Conservation (phyloP, 306 rosid species). For the Glycine latifolia region DNA sequence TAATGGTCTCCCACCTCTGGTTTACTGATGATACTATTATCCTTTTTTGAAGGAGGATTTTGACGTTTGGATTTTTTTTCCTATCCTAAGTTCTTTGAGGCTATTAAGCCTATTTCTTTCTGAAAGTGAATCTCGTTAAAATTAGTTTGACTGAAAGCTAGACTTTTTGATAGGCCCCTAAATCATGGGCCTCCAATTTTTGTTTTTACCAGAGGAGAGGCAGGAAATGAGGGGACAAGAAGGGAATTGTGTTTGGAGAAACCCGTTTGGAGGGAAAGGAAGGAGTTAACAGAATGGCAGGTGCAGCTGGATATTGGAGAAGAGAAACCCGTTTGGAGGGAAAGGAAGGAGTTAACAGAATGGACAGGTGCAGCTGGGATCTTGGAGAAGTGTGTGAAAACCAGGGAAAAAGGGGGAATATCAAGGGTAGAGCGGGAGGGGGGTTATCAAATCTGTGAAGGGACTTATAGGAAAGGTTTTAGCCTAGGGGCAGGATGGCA, state of each 20-base stretch:
- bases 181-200: not conserved
- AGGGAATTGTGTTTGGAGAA: not conserved
- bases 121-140: constrained; percentile 11
- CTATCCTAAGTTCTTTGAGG: constrained; percentile 7
- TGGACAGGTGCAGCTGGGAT: not conserved
- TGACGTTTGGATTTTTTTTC: not conserved
- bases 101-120: not conserved
- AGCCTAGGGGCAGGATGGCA: not conserved
- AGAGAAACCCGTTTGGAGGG: not conserved
- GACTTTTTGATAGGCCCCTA: not conserved
- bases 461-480: not conserved
- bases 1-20: not conserved
- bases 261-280: not conserved
- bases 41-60: constrained; percentile 10
- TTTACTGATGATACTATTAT: not conserved
- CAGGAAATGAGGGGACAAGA: too few relatives aligned
- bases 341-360: not conserved
- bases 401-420: not conserved
- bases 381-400: not conserved
- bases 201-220: not conserved
- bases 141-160: constrained; percentile 20
- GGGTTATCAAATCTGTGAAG: not conserved
- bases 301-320: not conserved
- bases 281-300: not conserved
- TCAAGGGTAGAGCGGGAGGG: not conserved